phyloP scores from a whole-genome alignment of 148 eudicot genomes.

The Camellia granthamiana region DNA sequence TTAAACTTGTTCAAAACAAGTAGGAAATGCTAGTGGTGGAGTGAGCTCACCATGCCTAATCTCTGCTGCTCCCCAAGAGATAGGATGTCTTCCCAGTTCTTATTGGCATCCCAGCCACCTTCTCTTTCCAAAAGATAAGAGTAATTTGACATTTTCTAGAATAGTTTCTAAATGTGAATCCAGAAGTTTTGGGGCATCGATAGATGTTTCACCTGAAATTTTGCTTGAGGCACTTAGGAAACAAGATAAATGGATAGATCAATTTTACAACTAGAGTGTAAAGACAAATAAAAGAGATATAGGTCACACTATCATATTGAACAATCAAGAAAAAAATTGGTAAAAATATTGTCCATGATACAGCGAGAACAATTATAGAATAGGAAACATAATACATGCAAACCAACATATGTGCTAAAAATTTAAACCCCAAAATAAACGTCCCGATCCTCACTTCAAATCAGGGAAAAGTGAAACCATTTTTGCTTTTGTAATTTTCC shows the following conservation, averaged over 20 bases:
- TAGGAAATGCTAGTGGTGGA: no score
- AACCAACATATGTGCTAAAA: neutral
- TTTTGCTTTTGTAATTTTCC: no score
- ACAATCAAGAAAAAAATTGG: no score
- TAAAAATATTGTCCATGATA: neutral
- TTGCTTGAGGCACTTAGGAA: neutral
- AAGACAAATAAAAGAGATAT: neutral
- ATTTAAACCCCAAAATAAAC: neutral
- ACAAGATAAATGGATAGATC: no score
- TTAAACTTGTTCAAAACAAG: no score
- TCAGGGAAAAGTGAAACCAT: neutral
- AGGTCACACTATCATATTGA: no score
- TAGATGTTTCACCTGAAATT: conserved; percentile 43
- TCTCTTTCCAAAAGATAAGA: conserved; percentile 83
- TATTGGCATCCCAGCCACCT: conserved; percentile 67
- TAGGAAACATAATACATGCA: neutral
- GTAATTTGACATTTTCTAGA: conserved; percentile 69
- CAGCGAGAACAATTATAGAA: neutral
- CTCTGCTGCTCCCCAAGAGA: no score
- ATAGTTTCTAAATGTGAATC: conserved; percentile 59
- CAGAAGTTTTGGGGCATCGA: conserved; percentile 30
- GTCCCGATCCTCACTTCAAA: neutral
- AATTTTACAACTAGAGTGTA: neutral
- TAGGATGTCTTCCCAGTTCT: conserved; percentile 23
- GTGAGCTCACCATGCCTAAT: conserved; percentile 17